phyloP scores from a whole-genome alignment of 2,329 filamentous ascomycete genomes.

The Aotearoamyces nothofagi region DNA sequence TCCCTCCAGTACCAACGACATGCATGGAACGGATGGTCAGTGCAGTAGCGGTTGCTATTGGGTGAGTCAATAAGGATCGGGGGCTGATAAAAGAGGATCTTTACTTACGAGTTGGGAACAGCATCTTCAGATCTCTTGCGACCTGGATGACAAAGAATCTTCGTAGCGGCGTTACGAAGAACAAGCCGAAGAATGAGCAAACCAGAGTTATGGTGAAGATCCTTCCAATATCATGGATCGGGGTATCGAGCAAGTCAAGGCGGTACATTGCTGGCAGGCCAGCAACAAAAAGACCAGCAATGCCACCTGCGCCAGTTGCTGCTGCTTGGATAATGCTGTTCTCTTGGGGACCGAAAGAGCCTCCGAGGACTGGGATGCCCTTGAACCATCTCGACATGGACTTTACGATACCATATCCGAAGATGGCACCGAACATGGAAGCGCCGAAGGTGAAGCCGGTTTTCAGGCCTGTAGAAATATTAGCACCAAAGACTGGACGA shows the following conservation, averaged over 20 bases:
- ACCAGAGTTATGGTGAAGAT: conserved; percentile 45
- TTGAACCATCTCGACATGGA: conserved; percentile 32
- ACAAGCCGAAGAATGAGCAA: conserved; percentile 48
- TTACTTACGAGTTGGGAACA: conserved; percentile 42
- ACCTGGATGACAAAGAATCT: conserved; percentile 57
- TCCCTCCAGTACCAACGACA: conserved; percentile 32
- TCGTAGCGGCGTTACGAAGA: conserved; percentile 45
- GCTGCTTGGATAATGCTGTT: conserved; percentile 47
- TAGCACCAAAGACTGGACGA: conserved; percentile 6
- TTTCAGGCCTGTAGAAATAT: conserved; percentile 32
- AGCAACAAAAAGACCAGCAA: conserved; percentile 40
- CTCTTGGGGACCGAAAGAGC: conserved; percentile 41
- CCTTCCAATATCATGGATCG: conserved; percentile 37
- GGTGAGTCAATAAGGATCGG: neutral
- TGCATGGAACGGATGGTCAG: conserved; percentile 51
- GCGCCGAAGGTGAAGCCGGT: conserved; percentile 34
- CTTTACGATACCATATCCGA: conserved; percentile 42
- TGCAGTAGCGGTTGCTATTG: conserved; percentile 33
- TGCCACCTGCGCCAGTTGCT: conserved; percentile 42
- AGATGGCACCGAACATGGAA: conserved; percentile 36
- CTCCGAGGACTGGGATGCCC: conserved; percentile 34
- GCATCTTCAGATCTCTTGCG: conserved; percentile 39
- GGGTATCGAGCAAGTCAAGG: conserved; percentile 31
- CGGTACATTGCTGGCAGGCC: conserved; percentile 46
- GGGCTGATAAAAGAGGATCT: no score